These are phyloP conservation scores for Kokia cookei DNA, from an alignment of 441 rosid genomes.

Conservation along the genomic window DNA sequence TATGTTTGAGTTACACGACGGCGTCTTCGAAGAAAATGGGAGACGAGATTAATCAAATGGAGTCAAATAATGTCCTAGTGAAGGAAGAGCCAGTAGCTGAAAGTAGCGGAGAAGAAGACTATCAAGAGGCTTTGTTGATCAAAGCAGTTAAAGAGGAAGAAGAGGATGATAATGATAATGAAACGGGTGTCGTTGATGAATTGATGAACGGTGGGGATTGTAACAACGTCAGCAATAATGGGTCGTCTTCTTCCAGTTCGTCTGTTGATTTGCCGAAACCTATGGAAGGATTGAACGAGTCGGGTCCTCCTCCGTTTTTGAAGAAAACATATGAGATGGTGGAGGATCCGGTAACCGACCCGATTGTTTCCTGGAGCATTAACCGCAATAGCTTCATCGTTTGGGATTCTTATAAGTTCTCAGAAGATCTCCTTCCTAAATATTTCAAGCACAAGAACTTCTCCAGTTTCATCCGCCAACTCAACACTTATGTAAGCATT, in stretches of 20 bases:
- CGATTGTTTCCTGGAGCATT: constrained; percentile 42
- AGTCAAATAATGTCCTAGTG: neutral
- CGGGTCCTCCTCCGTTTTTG: constrained; percentile 48
- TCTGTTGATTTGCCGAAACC: constrained; percentile 29
- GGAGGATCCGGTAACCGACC: constrained; percentile 40
- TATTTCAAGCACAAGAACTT: constrained; percentile 58
- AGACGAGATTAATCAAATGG: neutral
- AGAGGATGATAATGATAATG: constrained; percentile 6
- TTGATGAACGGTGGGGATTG: neutral
- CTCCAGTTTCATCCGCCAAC: constrained; percentile 61
- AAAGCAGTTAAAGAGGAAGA: constrained; percentile 9
- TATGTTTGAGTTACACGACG: neutral
- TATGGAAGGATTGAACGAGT: constrained; percentile 44
- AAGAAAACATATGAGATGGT: constrained; percentile 49
- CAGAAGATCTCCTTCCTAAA: constrained; percentile 41
- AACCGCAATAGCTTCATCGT: constrained; percentile 44
- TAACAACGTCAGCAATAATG: neutral
- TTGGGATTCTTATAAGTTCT: constrained; percentile 44
- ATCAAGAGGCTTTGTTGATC: neutral
- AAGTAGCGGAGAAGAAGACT: neutral
- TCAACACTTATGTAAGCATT: constrained; percentile 47
- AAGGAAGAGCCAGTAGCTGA: neutral
- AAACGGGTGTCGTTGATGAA: neutral
- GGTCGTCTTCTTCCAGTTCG: constrained; percentile 27
- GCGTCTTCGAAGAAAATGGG: neutral